Evolutionary conservation across 2,329 filamentous ascomycete genomes (phyloP), one percentile per base, ranked within the genome.

Genomic region (Aspergillus pseudoglaucus): DNA sequence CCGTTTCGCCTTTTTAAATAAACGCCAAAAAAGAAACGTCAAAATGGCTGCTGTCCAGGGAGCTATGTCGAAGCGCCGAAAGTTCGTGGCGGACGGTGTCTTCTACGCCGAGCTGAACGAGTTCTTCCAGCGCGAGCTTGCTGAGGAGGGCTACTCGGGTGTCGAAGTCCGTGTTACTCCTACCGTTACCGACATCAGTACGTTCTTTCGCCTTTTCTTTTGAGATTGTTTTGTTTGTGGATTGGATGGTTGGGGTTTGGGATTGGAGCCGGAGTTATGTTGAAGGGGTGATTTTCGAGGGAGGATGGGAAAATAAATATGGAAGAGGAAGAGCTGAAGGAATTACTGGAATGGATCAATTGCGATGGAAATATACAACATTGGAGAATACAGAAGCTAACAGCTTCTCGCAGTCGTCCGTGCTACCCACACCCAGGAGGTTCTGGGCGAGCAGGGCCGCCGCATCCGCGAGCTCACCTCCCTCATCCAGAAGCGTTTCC

Each of bases 21-120:
- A 57, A 60, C 51, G 60, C 56, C 56, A 57, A 60, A 51, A 59
- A 55, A 63, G 59, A 60, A 64, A 61, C 64, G 65, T 65, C 69
- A 73, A 61, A 60, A 76, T 76, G 73, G 71, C 73, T 61, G 70
- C 73, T 66, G 65, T 69, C 61, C 73, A 75, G 66, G 72, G 72
- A 67, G 72, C 71, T 64, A 75, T 76, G 61, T 75, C 73, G 56
- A 76, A 76, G 70, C 71, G 72, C 60, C 67, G 74, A 61, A 73
- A 91, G 85, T 91, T 90, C 81, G 86, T 91, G 74, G 88, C 87
- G 65, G 93, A 98, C 79, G 93, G 93, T 85, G 93, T 98, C 72
- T 98, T 98, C 88, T 98, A 96, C 79, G 93, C 93, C 82, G 93
- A 98, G 81, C 82, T 98, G 78, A 98, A 98, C 87, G 93, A 98